Conservation (phyloP, 495 filamentous ascomycete species). For the Sporormia fimetaria region DNA sequence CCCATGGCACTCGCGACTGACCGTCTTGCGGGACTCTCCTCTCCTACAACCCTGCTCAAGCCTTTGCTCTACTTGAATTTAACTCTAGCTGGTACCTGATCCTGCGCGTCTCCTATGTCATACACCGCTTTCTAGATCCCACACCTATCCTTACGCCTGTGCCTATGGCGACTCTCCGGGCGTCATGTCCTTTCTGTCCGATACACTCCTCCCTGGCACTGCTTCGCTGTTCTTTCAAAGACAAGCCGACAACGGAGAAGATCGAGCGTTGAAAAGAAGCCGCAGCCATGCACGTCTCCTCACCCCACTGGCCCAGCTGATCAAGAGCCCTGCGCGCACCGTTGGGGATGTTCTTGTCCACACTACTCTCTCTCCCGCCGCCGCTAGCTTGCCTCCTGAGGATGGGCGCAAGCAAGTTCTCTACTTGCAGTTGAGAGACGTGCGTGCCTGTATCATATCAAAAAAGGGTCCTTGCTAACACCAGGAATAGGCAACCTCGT, state of each 20-base stretch:
- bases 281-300: slow-evolving; percentile 22
- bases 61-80: no score
- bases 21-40: no score
- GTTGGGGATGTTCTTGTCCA: not conserved
- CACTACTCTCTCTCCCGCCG: not conserved
- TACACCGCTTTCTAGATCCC: no score
- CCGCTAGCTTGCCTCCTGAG: not conserved
- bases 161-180: slow-evolving; percentile 22
- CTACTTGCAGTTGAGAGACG: slow-evolving; percentile 25
- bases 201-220: slow-evolving; percentile 22
- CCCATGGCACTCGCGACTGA: no score
- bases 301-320: slow-evolving; percentile 21
- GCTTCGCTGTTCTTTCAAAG: slow-evolving; percentile 9
- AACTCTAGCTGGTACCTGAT: no score
- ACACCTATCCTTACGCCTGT: no score
- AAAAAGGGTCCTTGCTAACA: slow-evolving; percentile 2
- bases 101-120: no score
- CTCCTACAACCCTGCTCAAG: no score
- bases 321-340: slow-evolving; percentile 7
- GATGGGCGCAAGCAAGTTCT: slow-evolving; percentile 23
- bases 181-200: slow-evolving; percentile 26
- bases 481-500: slow-evolving; percentile 26
- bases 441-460: slow-evolving; percentile 8
- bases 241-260: not conserved
- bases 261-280: slow-evolving; percentile 9